Base-by-base conservation (phyloP, 1,139 yeast species). In the Suhomyces ambrosiae region DNA sequence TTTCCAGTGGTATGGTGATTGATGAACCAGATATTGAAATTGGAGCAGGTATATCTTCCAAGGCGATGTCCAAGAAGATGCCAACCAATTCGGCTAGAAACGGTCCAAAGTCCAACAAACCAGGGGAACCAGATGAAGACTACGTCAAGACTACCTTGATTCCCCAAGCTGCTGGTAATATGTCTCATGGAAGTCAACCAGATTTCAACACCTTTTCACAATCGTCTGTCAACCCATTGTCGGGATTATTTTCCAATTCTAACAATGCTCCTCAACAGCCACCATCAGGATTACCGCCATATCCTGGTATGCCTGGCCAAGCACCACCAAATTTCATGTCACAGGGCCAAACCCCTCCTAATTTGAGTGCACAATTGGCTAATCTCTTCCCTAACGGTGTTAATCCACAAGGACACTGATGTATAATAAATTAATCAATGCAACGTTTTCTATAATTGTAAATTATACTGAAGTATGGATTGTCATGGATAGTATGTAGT, bases 21-120 rank as follows among this genome's bases (percentile, higher is more conserved):
- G 98, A 92, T 61, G 98, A 92, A 62, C 98, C 98, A 2, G 98
- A 92, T 65, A 92, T 92, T 52, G 96, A 89, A 60, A 86, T 92
- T 38, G 97, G 97, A 34, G 82, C 89, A 33, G 97, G 97, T 45
- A 86, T 89, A 30, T 86, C 96, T 0, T 87, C 97, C 3, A 90
- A 90, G 63, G 92, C 96, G 17, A 88, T 88, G 67, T 83, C 92
- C 4, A 82, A 80, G 62, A 86, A 82, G 56, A 84, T 85, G 90
- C 94, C 94, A 10, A 85, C 92, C 8, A 86, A 87, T 58, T 80
- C 88, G n/a, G 79, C 89, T 6, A 77, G 86, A 64, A 83, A 84
- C 58, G 95, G 95, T 5, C 95, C 95, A 24, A 79, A 84, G 56
- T 84, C 94, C 2, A 84, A 84, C 50, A 76, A 76, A 53, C 82